These are phyloP conservation scores for Byssoonygena ceratinophila DNA, from an alignment of 2,329 filamentous ascomycete genomes.

Conservation along the genomic window DNA sequence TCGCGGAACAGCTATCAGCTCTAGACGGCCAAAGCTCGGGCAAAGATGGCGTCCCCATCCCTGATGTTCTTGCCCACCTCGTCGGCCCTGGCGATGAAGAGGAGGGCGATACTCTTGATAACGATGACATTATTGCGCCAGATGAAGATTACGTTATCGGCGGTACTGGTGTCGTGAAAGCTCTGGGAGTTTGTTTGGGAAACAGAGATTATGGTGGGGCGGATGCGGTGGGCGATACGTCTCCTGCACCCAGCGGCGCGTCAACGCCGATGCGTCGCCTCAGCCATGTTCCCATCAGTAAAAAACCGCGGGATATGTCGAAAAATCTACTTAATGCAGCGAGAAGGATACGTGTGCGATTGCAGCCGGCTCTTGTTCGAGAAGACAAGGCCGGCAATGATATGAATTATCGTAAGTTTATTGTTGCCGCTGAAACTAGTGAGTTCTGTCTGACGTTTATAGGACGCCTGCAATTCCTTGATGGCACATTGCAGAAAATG, in stretches of 20 bases:
- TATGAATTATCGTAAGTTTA: slow-evolving; percentile 60
- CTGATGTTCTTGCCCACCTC: slow-evolving; percentile 76
- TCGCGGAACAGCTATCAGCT: slow-evolving; percentile 47
- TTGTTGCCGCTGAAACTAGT: background rate
- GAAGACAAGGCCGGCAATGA: slow-evolving; percentile 62
- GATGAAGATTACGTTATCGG: slow-evolving; percentile 95
- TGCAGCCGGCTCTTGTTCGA: slow-evolving; percentile 73
- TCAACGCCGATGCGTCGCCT: slow-evolving; percentile 46
- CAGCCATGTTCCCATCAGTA: slow-evolving; percentile 39
- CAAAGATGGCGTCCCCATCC: slow-evolving; percentile 51
- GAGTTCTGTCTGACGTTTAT: slow-evolving; percentile 10
- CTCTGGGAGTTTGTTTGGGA: slow-evolving; percentile 77
- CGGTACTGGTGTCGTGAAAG: slow-evolving; percentile 89
- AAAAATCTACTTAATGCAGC: slow-evolving; percentile 80
- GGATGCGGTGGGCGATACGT: slow-evolving; percentile 28
- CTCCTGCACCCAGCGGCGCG: slow-evolving; percentile 42
- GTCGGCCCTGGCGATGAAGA: slow-evolving; percentile 58
- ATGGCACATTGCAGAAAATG: slow-evolving; percentile 77
- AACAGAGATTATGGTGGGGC: slow-evolving; percentile 52
- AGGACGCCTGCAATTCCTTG: slow-evolving; percentile 75
- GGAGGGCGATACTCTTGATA: slow-evolving; percentile 36
- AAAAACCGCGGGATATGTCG: slow-evolving; percentile 81
- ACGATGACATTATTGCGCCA: slow-evolving; percentile 59
- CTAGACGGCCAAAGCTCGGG: slow-evolving; percentile 35
- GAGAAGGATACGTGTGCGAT: slow-evolving; percentile 70